phyloP scores from a whole-genome alignment of 306 rosid species.

The Mimosa bimucronata region DNA sequence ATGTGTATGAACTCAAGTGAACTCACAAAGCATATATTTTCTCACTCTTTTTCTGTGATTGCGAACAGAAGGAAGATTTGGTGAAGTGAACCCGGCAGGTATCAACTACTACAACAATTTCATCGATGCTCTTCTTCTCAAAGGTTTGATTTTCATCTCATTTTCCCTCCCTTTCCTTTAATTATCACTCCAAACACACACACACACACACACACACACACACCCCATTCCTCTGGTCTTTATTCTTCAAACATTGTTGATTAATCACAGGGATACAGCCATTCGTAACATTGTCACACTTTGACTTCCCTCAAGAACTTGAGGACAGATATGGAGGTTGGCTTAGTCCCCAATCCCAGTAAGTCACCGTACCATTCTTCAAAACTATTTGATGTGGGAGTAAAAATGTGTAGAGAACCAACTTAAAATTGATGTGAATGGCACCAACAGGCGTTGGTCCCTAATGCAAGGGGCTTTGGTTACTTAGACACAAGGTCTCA shows the following conservation, averaged over 20 bases:
- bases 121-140: conserved; percentile 50
- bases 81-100: conserved; percentile 50
- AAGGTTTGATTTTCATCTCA: conserved; percentile 43
- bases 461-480: too few species aligned
- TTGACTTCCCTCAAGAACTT: conserved; percentile 46
- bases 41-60: background rate
- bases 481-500: too few species aligned
- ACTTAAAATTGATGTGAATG: background rate
- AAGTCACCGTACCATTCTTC: conserved; percentile 5
- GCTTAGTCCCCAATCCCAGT: conserved; percentile 46
- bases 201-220: too few species aligned
- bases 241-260: background rate
- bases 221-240: background rate
- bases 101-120: conserved; percentile 51
- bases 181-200: background rate
- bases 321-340: conserved; percentile 45
- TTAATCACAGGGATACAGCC: conserved; percentile 45
- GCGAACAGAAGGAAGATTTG: conserved; percentile 59
- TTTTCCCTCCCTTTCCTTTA: background rate
- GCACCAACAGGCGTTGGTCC: too few species aligned
- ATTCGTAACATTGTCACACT: conserved; percentile 47
- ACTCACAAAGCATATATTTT: too few species aligned
- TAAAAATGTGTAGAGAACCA: background rate
- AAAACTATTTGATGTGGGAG: background rate
- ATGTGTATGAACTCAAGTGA: too few species aligned